Evolutionary conservation across 345 rosid genomes (phyloP), one percentile per base, ranked within the genome.

Genomic region (Eucalyptus cladocalyx): DNA sequence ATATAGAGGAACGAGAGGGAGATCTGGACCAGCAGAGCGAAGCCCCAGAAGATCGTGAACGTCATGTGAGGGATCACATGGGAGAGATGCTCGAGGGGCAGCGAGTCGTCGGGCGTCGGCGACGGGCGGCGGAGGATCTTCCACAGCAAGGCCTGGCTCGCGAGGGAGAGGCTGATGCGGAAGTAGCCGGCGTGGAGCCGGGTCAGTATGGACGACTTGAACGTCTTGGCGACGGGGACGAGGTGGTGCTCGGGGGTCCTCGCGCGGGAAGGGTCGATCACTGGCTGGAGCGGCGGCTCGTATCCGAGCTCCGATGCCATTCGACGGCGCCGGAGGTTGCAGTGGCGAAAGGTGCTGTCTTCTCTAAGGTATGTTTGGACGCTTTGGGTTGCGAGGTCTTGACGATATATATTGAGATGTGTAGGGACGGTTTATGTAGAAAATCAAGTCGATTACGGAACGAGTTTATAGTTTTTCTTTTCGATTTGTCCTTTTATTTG

Each of bases 161-260:
- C 90, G 4, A 92, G 88, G 21, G 94, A 94, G 9, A 93, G 88
- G 89, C 91, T 92, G 50, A 94, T 91, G 87, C 95, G 90, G 50
- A 93, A 94, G 88, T 92, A 93, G 32, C 94, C 94, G 4, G 94
- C 94, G 40, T 94, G 95, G 58, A 92, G 90, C 50, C 90, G 54
- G 21, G 91, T 90, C 81, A 93, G 88, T 76, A 92, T 60, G 50
- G 91, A 69, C 9, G 88, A 90, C 21, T 86, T 47, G 4, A 90
- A 58, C 32, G 65, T 58, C 40, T 88, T 58, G 18, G 21, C 7
- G 42, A 40, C 24, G 51, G 85, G 26, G 47, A 42, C 26, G 9
- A 67, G 86, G 10, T 72, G 62, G 85, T 5, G 13, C 43, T 67
- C 50, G 3, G 34, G 51, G 47, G 83, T 67, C 1, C 60, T 26